Conservation (phyloP, 805 yeast species). For the Danielozyma ontarioensis region DNA sequence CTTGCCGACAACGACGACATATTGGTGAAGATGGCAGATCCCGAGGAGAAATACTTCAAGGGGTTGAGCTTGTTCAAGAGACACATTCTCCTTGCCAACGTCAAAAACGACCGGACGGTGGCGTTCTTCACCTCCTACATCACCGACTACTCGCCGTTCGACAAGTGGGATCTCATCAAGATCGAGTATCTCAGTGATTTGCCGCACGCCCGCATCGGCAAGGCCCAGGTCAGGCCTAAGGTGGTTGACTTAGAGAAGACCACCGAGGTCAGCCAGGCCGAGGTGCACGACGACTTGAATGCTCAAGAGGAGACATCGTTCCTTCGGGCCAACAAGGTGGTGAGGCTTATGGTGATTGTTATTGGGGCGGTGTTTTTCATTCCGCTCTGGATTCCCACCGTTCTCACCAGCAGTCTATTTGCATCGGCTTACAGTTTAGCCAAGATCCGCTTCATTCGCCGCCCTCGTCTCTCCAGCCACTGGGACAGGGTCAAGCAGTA, state of each 20-base stretch:
- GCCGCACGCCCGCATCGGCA: conserved; percentile 37
- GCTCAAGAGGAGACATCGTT: conserved; percentile 35
- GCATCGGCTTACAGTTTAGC: conserved; percentile 37
- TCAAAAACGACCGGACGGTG: conserved; percentile 79
- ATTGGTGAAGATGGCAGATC: conserved; percentile 50
- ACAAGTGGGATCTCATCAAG: conserved; percentile 43
- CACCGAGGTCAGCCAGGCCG: conserved; percentile 15
- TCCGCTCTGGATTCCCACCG: conserved; percentile 50
- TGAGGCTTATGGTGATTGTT: conserved; percentile 19
- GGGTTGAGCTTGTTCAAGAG: conserved; percentile 57
- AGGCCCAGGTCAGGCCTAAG: conserved; percentile 36
- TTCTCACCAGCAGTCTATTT: conserved; percentile 30
- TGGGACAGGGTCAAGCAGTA: conserved; percentile 30
- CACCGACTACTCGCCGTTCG: conserved; percentile 70
- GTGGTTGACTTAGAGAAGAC: conserved; percentile 45
- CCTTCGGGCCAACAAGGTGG: conserved; percentile 22
- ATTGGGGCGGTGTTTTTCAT: conserved; percentile 23
- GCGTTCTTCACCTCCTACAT: conserved; percentile 82
- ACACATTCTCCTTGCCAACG: conserved; percentile 64
- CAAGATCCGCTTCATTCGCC: conserved; percentile 22
- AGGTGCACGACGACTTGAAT: conserved; percentile 15
- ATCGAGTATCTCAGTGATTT: conserved; percentile 44
- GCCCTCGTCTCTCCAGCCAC: conserved; percentile 21
- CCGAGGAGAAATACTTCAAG: conserved; percentile 41
- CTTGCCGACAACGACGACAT: conserved; percentile 37